These are phyloP conservation scores for Tuber magnatum DNA, from an alignment of 495 filamentous ascomycete genomes.

Conservation along the genomic window DNA sequence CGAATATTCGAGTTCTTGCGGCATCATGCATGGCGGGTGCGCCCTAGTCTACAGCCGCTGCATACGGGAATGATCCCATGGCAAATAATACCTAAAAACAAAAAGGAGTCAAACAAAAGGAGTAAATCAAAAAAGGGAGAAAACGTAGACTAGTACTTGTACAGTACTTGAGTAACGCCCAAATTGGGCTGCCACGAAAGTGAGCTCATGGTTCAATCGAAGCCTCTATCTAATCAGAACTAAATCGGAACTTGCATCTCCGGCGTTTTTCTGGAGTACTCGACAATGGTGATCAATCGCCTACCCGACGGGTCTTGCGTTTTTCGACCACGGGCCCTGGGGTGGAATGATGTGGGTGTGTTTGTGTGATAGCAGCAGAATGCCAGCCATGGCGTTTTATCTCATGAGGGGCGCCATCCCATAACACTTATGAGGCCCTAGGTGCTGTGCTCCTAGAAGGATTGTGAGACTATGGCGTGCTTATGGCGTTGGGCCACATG, in stretches of 20 bases:
- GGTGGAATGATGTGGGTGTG: background rate
- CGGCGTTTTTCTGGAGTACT: no score
- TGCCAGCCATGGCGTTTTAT: background rate
- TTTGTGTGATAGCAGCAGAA: background rate
- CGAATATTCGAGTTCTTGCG: background rate
- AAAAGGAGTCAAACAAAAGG: background rate
- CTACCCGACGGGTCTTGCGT: background rate
- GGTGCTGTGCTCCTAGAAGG: background rate
- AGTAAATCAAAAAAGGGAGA: no score
- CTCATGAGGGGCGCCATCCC: rapidly evolving
- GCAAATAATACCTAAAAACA: no score
- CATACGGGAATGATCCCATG: background rate
- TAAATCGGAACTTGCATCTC: no score
- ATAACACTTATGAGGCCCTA: background rate
- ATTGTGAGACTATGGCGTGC: background rate
- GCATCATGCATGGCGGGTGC: background rate
- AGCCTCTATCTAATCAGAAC: background rate
- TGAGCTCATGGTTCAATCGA: background rate
- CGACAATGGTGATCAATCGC: background rate
- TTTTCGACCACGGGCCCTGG: background rate
- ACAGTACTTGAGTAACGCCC: no score
- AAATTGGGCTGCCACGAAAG: no score
- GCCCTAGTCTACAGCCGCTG: background rate
- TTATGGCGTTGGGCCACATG: background rate
- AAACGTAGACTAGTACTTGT: no score